These are phyloP conservation scores for Sutorius eximius DNA, from an alignment of 1,284 basidiomycete genomes.

Conservation along the genomic window DNA sequence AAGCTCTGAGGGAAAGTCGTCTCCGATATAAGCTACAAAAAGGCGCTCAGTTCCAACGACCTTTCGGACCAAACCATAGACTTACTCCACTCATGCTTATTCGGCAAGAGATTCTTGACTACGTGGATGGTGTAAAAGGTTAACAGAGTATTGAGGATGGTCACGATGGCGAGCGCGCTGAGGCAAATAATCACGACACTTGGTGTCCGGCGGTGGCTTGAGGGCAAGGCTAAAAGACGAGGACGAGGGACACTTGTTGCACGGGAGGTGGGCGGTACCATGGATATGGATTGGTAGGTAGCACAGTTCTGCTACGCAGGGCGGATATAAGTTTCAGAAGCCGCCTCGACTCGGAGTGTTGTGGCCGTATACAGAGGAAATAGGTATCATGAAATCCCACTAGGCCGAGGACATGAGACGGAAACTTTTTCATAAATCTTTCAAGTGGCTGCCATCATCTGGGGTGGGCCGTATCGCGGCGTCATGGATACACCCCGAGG, in stretches of 20 bases:
- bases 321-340: constrained; percentile 7
- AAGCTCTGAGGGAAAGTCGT: constrained; percentile 33
- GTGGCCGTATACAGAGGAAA: not conserved
- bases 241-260: not conserved
- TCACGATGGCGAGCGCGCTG: constrained; percentile 20
- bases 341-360: not conserved
- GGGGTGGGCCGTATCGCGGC: too few species aligned
- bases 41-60: constrained; percentile 1
- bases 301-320: not conserved
- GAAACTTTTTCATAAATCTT: too few species aligned
- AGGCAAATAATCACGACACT: constrained; percentile 15
- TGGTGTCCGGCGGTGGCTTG: not conserved
- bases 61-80: not conserved
- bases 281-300: not conserved
- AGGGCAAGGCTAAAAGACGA: not conserved
- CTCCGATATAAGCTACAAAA: constrained; percentile 24
- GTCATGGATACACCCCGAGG: too few species aligned
- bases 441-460: too few species aligned
- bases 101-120: constrained; percentile 13
- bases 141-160: constrained; percentile 26
- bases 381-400: too few species aligned
- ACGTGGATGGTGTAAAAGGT: constrained; percentile 21
- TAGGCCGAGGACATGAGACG: too few species aligned
- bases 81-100: constrained; percentile 26
- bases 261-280: constrained; percentile 1